Conservation (phyloP, 495 filamentous ascomycete genomes). For the Aspergillus funiculosus region DNA sequence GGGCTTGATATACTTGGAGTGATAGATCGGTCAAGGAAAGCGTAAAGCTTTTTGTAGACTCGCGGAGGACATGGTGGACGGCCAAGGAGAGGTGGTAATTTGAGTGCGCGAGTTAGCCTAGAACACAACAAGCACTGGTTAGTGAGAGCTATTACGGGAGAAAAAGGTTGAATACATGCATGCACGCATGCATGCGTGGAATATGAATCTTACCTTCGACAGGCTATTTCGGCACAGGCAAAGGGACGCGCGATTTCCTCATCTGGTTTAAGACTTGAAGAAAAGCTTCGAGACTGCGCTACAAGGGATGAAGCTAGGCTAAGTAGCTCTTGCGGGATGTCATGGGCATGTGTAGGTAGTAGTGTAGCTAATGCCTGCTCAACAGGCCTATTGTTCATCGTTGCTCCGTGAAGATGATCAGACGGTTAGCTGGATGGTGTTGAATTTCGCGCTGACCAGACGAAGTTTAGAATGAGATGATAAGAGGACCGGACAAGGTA, state of each 20-base stretch:
- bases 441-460: background rate
- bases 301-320: conserved; percentile 75
- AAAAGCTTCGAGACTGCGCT: conserved; percentile 77
- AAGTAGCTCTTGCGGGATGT: conserved; percentile 67
- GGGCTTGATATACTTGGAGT: conserved; percentile 33
- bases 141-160: background rate
- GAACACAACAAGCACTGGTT: background rate
- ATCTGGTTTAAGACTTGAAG: conserved; percentile 72
- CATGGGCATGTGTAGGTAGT: conserved; percentile 67
- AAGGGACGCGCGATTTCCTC: conserved; percentile 85
- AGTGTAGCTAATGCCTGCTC: conserved; percentile 71
- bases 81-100: conserved; percentile 74
- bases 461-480: too few relatives aligned
- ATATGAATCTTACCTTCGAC: conserved; percentile 57
- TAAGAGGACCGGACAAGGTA: too few relatives aligned
- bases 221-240: conserved; percentile 88
- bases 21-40: conserved; percentile 70
- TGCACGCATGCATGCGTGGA: background rate
- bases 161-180: background rate
- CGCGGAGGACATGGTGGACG: conserved; percentile 77
- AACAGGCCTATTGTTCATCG: conserved; percentile 56
- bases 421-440: background rate
- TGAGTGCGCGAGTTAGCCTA: conserved; percentile 75
- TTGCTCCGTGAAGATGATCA: background rate
- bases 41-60: conserved; percentile 78